A percentile compares a stretch with the other conserved stretches of the same genome.
Conservation (phyloP, 192 early-diverging fungal genomes). For the Ambispora gerdemannii region DNA sequence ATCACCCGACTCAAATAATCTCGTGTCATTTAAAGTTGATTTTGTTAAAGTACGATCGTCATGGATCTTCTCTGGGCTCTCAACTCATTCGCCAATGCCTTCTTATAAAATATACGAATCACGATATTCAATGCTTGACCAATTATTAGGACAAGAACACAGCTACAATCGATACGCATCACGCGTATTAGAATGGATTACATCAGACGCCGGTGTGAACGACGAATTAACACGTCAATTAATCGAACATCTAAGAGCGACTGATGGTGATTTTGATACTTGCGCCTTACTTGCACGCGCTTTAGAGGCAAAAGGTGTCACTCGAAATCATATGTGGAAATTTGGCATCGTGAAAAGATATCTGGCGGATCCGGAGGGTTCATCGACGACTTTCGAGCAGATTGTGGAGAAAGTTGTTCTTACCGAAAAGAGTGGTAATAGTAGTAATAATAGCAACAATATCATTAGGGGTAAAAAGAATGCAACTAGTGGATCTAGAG, state of each 20-base stretch:
- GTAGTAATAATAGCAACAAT: neutral
- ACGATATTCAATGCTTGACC: neutral
- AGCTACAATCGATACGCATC: conserved; percentile 14
- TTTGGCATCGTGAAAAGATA: neutral
- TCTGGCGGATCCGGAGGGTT: neutral
- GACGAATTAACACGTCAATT: neutral
- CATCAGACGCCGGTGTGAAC: neutral
- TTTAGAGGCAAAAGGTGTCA: conserved; percentile 12
- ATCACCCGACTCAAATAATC: neutral
- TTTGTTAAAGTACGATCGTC: conserved; percentile 24
- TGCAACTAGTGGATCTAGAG: neutral
- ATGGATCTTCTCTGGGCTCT: conserved; percentile 15
- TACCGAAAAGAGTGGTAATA: neutral
- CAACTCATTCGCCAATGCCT: neutral
- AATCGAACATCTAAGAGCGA: neutral
- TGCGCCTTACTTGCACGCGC: neutral
- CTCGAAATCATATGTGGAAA: conserved; percentile 15
- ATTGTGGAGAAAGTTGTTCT: conserved; percentile 10
- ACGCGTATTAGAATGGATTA: conserved; percentile 11
- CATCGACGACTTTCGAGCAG: neutral
- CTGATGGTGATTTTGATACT: conserved; percentile 15
- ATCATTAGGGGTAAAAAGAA: neutral
- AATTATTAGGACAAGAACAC: neutral
- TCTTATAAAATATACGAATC: conserved; percentile 1
- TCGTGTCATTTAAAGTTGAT: neutral